Base-by-base conservation (phyloP, 2,329 filamentous ascomycete genomes). In the Scopulariopsis brevicaulis region DNA sequence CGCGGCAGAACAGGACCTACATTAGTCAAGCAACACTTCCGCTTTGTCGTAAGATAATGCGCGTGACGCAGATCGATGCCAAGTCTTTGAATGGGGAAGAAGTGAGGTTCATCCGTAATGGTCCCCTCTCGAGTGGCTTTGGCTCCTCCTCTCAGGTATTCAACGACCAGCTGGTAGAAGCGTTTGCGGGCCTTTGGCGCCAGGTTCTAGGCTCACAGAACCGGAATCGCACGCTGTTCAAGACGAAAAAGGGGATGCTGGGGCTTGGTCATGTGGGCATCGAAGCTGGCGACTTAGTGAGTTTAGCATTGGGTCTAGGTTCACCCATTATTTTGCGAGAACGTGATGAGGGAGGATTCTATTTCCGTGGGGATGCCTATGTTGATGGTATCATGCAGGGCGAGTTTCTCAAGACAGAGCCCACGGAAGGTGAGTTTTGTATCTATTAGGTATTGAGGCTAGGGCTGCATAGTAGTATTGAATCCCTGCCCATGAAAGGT, bases 331-430 rank as follows among this genome's bases (percentile, higher is more conserved):
- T 63, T 28, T 35, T 64, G 24, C 55, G 58, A 14, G n/a, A 48
- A 18, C 34, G 54, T 2, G 56, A 57, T 15, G 59, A 48, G 1
- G 43, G 43, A 6, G 18, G 43, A 6, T 60, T 61, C 50, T 22
- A 37, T 1, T 63, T 62, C 37, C 32, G 60, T 10, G 63, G 61
- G n/a, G 63, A 63, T 40, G 58, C 62, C 4, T 61, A 64, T 53
- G 59, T 63, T 4, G 60, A 63, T 43, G 60, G 63, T 2, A 62
- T 64, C 24, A 64, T 64, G 63, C 40, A 55, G 43, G 63, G 63
- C 5, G 62, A 64, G 53, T 63, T 63, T 35, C 58, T 63, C 1
- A 24, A 46, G 32, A 63, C 56, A 4, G 35, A 54, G 10, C 63
- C 60, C 34, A 6, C 20, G n/a, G 35, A 59, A 24, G 20, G 40